Base-by-base conservation (phyloP, 768 basidiomycete species). In the Naganishia kalamii region DNA sequence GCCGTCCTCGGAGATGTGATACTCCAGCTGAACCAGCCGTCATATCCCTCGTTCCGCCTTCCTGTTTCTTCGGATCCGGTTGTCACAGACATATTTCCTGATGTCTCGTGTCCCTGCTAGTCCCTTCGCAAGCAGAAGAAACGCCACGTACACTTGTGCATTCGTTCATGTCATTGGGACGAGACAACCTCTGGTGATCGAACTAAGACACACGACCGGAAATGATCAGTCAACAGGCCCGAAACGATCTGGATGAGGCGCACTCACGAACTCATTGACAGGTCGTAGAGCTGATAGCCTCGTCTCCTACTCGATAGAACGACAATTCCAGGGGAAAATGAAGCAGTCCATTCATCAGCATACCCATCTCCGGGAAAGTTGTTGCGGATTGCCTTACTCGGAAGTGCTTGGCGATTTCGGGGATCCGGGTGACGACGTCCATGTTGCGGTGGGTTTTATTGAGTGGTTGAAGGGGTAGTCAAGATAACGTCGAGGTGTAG, bases 111-210 rank as follows among this genome's bases (percentile, higher is more conserved):
- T 23, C 27, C 3, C 8, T 48, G 19, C 52, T n/a, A 35, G 5
- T 7, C 3, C 30, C 21, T 23, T 5, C 17, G 30, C 4, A 12
- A 33, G 19, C 6, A 6, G 46, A 62, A 21, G n/a, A 12, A 10
- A 15, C 12, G 17, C 13, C 7, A 43, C 63, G 67, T 47, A 78
- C 77, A 23, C 70, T 68, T 10, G 77, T 79, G 7, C 73, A 72
- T 52, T 79, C 77, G 62, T 75, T 77, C 63, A 79, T 68, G 52
- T 79, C 75, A n/a, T 69, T 71, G 23, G 76, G 76, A 49, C 77
- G 60, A 19, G 75, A 76, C 17, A 79, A 64, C 50, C 75, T 73
- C 21, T 74, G 71, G 57, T 76, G 74, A 59, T 79, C 77, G 65
- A 79, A 79, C 77, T 78, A 51, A 19, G 12, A 25, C 5, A 29